phyloP scores from a whole-genome alignment of 2,329 filamentous ascomycete species.

The Alternaria sp. region DNA sequence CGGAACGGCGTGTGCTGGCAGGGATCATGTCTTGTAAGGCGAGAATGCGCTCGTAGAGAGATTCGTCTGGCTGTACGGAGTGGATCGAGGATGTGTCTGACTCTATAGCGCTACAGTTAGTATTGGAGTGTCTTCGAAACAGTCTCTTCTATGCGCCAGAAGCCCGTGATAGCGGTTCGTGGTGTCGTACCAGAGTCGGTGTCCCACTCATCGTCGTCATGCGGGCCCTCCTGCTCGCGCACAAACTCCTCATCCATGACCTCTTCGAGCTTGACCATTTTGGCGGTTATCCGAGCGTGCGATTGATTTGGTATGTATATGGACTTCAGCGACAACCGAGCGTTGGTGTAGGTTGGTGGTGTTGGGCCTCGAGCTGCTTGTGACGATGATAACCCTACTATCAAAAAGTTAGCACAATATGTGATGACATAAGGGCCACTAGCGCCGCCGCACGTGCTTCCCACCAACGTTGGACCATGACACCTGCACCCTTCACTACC shows the following conservation, averaged over 20 bases:
- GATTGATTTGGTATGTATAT: background rate
- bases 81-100: conserved; percentile 75
- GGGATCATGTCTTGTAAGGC: conserved; percentile 83
- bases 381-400: conserved; percentile 14
- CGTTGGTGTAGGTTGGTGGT: conserved; percentile 10
- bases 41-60: conserved; percentile 69
- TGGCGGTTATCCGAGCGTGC: conserved; percentile 43
- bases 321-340: conserved; percentile 3
- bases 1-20: conserved; percentile 73
- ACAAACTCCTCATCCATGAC: conserved; percentile 96
- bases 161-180: conserved; percentile 56
- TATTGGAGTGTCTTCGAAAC: background rate
- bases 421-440: conserved; percentile 6
- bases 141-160: background rate
- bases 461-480: background rate
- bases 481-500: background rate
- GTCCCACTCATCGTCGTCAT: conserved; percentile 85
- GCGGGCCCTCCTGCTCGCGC: conserved; percentile 71
- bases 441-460: background rate
- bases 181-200: conserved; percentile 81
- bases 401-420: conserved; percentile 7
- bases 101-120: conserved; percentile 63
- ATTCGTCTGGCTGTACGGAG: conserved; percentile 52
- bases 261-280: conserved; percentile 96
- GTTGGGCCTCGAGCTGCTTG: conserved; percentile 14